phyloP scores from a whole-genome alignment of 495 filamentous ascomycete species.

The Pseudomonodictys pantanalensis region DNA sequence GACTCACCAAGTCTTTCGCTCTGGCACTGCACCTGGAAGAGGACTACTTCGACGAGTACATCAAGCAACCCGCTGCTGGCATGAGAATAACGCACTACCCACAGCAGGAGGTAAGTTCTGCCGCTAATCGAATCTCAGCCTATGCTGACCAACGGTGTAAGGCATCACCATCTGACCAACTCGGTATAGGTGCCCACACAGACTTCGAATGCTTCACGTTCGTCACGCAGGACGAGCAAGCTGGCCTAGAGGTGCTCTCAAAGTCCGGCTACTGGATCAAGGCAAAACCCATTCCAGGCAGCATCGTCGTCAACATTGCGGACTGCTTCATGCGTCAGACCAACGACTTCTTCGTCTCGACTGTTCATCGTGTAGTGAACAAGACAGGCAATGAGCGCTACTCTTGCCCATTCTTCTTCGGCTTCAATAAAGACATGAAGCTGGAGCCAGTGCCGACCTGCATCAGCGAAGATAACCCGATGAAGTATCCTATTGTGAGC shows the following conservation, averaged over 20 bases:
- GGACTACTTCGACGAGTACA: not conserved
- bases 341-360: conserved; percentile 28
- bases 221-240: conserved; percentile 13
- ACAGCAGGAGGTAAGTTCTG: conserved; percentile 4
- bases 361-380: conserved; percentile 31
- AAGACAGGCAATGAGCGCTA: conserved; percentile 19
- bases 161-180: not conserved
- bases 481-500: conserved; percentile 22
- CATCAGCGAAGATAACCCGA: conserved; percentile 19
- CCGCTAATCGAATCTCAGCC: not conserved
- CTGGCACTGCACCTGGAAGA: not conserved
- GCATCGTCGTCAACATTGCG: conserved; percentile 11
- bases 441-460: conserved; percentile 23
- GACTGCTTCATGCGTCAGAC: conserved; percentile 15
- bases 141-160: not conserved
- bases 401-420: conserved; percentile 33
- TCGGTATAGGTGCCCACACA: conserved; percentile 4
- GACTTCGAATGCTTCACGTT: conserved; percentile 36
- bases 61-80: conserved; percentile 16
- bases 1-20: not conserved
- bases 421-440: conserved; percentile 5
- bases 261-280: conserved; percentile 8
- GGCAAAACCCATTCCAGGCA: conserved; percentile 4
- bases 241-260: conserved; percentile 2
- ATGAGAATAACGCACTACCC: conserved; percentile 26